Evolutionary conservation across 2,329 filamentous ascomycete genomes (phyloP), one percentile per base, ranked within the genome.

Genomic region (Metarhizium brunneum): DNA sequence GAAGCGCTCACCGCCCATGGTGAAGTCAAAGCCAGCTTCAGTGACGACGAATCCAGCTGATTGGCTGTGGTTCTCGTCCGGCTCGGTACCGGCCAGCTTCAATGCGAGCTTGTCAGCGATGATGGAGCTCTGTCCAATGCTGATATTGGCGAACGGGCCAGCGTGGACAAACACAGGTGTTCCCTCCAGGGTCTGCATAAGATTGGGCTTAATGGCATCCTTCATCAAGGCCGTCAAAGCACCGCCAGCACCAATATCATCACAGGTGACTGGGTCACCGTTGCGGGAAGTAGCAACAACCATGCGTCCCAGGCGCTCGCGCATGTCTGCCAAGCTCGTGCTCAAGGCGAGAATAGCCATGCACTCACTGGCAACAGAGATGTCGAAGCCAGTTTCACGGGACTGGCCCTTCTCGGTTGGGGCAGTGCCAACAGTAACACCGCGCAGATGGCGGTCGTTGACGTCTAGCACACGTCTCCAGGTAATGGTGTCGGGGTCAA

Each of bases 1-100:
- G 81, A 99, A 99, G 53, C 94, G 88, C 80, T 99, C 94, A 60
- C 94, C 94, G 61, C 94, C 94, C 94, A 99, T 99, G 65, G 94
- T 97, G 76, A 99, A 99, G 73, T 99, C 94, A 71, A 99, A 99
- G 10, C 94, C 94, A 54, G 94, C 92, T 73, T 99, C 94, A 2
- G 94, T 99, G 42, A 99, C 86, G 25, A 96, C 92, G 65, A 94
- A 97, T 10, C 94, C 94, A 35, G 88, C 83, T 78, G 94, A 92
- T 63, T 85, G 77, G 52, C 84, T 78, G 66, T 92, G 83, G 64
- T 95, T 83, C 76, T 97, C 94, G 61, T 95, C 92, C 6, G 85
- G 81, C 73, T 99, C 94, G 2, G 92, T 96, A 66, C 94, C 94
- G 4, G 91, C 88, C 60, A 99, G 86, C 80, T 99, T 99, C 61